Evolutionary conservation across 495 filamentous ascomycete species (phyloP).

Genomic region (Usnea hakonensis): DNA sequence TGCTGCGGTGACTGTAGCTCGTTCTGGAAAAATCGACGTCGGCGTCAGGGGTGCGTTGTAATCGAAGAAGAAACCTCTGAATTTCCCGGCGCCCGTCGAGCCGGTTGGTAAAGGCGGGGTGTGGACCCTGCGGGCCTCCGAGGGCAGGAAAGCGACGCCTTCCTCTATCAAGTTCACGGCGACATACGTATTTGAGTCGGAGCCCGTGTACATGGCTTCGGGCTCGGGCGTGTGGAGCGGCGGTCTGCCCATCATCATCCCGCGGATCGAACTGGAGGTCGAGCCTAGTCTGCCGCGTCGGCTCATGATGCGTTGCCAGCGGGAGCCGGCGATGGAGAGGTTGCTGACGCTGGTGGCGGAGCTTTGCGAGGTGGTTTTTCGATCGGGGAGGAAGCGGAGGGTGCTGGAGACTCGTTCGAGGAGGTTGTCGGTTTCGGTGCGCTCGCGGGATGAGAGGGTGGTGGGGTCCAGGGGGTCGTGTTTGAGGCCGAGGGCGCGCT

Average conservation of each 20-base stretch:
- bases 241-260: conserved; percentile 15
- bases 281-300: conserved; percentile 10
- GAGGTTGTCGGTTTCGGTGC: conserved; percentile 8
- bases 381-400: conserved; percentile 9
- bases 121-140: conserved; percentile 22
- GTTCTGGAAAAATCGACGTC: neutral
- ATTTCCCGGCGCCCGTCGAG: conserved; percentile 25
- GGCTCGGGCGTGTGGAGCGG: conserved; percentile 17
- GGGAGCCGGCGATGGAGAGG: conserved; percentile 19
- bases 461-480: neutral
- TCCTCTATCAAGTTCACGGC: conserved; percentile 14
- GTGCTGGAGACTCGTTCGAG: conserved; percentile 17
- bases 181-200: conserved; percentile 17
- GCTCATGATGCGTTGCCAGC: conserved; percentile 6
- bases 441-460: neutral
- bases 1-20: too few relatives aligned
- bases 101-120: conserved; percentile 38
- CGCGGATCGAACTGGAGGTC: conserved; percentile 20
- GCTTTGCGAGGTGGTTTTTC: conserved; percentile 3
- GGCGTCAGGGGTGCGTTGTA: conserved; percentile 22
- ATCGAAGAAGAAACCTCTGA: conserved; percentile 45
- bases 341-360: conserved; percentile 11
- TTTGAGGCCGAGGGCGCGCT: conserved; percentile 21
- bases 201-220: conserved; percentile 18
- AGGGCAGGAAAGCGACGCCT: conserved; percentile 22